These are phyloP conservation scores for Dillenia turbinata DNA, from an alignment of 164 flowering plant species.

Conservation along the genomic window DNA sequence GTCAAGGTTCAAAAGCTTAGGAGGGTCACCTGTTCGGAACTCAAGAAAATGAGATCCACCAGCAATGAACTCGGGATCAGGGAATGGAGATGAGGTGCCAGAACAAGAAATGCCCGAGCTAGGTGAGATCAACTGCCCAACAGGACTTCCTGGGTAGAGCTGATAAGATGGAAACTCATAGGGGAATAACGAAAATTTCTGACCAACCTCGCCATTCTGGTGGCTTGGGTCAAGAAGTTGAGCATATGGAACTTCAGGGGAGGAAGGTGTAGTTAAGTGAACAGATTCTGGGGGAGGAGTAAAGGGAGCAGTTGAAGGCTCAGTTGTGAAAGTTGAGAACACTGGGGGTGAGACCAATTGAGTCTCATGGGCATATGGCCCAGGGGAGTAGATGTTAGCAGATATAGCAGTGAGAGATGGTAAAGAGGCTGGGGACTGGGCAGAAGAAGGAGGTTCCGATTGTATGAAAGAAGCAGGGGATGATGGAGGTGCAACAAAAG, in stretches of 20 bases:
- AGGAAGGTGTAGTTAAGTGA: constrained; percentile 93
- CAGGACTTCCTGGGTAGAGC: constrained; percentile 90
- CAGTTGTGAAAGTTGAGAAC: constrained; percentile 88
- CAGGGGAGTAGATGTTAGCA: constrained; percentile 75
- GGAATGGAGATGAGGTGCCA: constrained; percentile 88
- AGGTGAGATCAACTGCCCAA: constrained; percentile 92
- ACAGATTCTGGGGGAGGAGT: constrained; percentile 94
- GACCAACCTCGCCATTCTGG: constrained; percentile 30
- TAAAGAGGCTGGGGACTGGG: constrained; percentile 72
- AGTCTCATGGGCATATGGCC: constrained; percentile 92
- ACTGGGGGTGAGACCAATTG: constrained; percentile 96
- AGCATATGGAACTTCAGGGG: constrained; percentile 99
- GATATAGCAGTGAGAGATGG: constrained; percentile 51
- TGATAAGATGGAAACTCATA: constrained; percentile 88
- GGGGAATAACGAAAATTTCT: constrained; percentile 41
- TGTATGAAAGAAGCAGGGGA: constrained; percentile 94
- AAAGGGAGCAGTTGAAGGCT: constrained; percentile 94
- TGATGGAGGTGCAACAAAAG: constrained; percentile 92
- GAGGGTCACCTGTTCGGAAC: constrained; percentile 51
- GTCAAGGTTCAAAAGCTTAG: constrained; percentile 56
- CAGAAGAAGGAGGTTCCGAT: constrained; percentile 82
- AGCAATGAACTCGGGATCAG: constrained; percentile 51
- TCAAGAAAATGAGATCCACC: constrained; percentile 39
- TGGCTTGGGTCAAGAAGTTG: constrained; percentile 55
- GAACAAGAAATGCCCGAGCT: constrained; percentile 81